Evolutionary conservation across 2,329 filamentous ascomycete genomes (phyloP).

Genomic region (Colletotrichum musicola): DNA sequence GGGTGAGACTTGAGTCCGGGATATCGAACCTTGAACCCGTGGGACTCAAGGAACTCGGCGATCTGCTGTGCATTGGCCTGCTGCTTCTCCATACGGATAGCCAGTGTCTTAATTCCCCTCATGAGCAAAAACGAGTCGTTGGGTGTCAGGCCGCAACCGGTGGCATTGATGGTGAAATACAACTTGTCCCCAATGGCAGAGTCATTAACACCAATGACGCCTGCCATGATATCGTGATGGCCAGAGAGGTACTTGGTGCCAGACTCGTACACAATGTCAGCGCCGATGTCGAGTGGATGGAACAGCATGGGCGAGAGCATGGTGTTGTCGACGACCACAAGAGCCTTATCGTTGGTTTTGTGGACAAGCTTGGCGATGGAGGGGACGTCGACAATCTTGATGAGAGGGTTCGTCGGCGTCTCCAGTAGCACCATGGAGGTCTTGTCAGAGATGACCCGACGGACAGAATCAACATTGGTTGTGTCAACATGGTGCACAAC

Average conservation of each 20-base stretch:
- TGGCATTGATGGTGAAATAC: constrained; percentile 97
- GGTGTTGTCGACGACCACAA: constrained; percentile 97
- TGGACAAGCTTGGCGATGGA: constrained; percentile 83
- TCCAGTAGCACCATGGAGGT: constrained; percentile 97
- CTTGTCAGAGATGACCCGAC: constrained; percentile 77
- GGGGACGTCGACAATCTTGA: constrained; percentile 96
- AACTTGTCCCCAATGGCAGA: constrained; percentile 84
- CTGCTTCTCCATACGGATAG: constrained; percentile 99
- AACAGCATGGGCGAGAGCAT: constrained; percentile 97
- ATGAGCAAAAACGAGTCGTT: constrained; percentile 97
- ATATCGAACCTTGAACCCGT: constrained; percentile 95
- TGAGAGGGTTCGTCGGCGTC: constrained; percentile 96
- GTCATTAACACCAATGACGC: constrained; percentile 93
- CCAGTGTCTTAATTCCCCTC: constrained; percentile 94
- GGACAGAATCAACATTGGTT: constrained; percentile 80
- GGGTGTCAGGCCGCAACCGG: constrained; percentile 91
- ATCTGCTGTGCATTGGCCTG: constrained; percentile 92
- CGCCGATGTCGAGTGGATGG: constrained; percentile 93
- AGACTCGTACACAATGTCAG: constrained; percentile 96
- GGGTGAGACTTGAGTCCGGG: constrained; percentile 94
- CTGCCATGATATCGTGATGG: constrained; percentile 99
- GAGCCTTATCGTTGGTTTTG: constrained; percentile 79
- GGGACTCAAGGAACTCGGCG: constrained; percentile 89
- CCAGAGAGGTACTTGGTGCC: constrained; percentile 98
- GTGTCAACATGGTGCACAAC: constrained; percentile 97